phyloP scores from a whole-genome alignment of 2,329 filamentous ascomycete species.

The Arthrinium phaeospermum region DNA sequence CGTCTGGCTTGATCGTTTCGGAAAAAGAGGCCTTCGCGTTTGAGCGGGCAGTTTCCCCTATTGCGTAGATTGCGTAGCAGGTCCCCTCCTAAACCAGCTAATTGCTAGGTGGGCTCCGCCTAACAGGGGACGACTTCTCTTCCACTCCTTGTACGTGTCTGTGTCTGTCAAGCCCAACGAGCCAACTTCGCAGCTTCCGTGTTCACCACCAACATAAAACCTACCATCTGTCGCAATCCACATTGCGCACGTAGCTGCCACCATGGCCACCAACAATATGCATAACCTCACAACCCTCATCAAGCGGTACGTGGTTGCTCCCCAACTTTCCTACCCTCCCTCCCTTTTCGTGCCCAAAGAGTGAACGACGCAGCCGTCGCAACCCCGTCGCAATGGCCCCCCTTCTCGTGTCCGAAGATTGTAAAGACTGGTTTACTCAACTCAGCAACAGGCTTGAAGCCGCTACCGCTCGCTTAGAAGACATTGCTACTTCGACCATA shows the following conservation, averaged over 20 bases:
- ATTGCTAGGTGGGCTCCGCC: constrained; percentile 3
- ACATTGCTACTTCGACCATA: constrained; percentile 82
- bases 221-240: constrained; percentile 5
- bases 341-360: not conserved
- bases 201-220: constrained; percentile 4
- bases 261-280: constrained; percentile 84
- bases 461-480: constrained; percentile 92
- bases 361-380: not conserved
- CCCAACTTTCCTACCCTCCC: constrained; percentile 8
- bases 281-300: constrained; percentile 96
- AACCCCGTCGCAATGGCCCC: constrained; percentile 25
- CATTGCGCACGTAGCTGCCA: constrained; percentile 25
- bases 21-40: not conserved
- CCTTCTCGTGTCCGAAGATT: constrained; percentile 27
- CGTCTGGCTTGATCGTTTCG: not conserved
- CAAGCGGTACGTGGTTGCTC: constrained; percentile 75
- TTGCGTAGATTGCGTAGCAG: not conserved
- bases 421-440: constrained; percentile 49
- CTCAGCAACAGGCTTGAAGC: constrained; percentile 81
- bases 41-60: not conserved
- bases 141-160: not conserved
- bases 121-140: constrained; percentile 7
- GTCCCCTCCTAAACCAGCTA: constrained; percentile 11
- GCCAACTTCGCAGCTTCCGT: constrained; percentile 15
- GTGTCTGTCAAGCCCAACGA: not conserved